Evolutionary conservation across 306 rosid genomes (phyloP).

Genomic region (Cicer arietinum): DNA sequence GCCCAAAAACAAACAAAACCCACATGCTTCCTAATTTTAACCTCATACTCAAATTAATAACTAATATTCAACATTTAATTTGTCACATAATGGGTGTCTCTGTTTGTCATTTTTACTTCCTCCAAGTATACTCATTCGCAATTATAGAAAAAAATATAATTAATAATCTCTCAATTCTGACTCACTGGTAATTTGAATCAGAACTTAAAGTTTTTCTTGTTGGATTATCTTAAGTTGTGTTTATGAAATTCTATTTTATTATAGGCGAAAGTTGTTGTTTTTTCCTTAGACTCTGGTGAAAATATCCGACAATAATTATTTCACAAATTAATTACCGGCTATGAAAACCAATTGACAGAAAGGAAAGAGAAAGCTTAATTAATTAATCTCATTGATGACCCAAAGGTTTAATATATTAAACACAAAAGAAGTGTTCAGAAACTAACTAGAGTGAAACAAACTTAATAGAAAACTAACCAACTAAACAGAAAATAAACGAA

Average conservation of each 20-base stretch:
- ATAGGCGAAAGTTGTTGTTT: slow-evolving; percentile 28
- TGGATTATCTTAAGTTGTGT: slow-evolving; percentile 41
- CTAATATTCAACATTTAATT: slow-evolving; percentile 49
- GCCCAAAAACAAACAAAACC: slow-evolving; percentile 62
- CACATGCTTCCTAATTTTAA: slow-evolving; percentile 52
- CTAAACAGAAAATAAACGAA: too few relatives aligned
- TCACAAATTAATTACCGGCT: background rate
- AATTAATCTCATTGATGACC: too few relatives aligned
- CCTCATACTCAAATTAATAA: slow-evolving; percentile 41
- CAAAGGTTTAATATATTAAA: too few relatives aligned
- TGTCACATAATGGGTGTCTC: slow-evolving; percentile 64
- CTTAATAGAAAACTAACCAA: too few relatives aligned
- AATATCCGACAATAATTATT: slow-evolving; percentile 28
- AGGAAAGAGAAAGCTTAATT: too few relatives aligned
- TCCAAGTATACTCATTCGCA: slow-evolving; percentile 45
- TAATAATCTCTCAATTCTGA: slow-evolving; percentile 39
- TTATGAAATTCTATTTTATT: slow-evolving; percentile 30
- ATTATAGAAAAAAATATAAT: slow-evolving; percentile 14
- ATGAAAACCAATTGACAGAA: too few relatives aligned
- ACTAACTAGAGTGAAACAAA: too few relatives aligned
- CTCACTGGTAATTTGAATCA: slow-evolving; percentile 46
- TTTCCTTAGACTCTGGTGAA: slow-evolving; percentile 13
- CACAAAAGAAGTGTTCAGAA: too few relatives aligned
- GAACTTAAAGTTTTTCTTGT: slow-evolving; percentile 41
- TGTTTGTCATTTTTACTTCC: slow-evolving; percentile 47